phyloP scores from a whole-genome alignment of 495 filamentous ascomycete genomes.

The Chlorociboria aeruginascens region DNA sequence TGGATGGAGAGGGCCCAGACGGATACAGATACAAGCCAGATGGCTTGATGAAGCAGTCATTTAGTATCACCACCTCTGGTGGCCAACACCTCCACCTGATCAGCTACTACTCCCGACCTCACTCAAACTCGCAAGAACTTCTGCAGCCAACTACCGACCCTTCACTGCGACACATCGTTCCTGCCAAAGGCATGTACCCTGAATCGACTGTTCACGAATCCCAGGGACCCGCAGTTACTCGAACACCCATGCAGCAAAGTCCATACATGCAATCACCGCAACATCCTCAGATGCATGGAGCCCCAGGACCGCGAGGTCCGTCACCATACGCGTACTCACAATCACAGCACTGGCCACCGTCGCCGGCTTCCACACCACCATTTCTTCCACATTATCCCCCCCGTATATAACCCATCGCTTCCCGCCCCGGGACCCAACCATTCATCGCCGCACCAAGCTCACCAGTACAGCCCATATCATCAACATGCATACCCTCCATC shows the following conservation, averaged over 20 bases:
- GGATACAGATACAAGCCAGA: conserved; percentile 96
- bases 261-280: conserved; percentile 24
- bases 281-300: conserved; percentile 34
- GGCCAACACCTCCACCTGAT: conserved; percentile 93
- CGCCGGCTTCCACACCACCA: conserved; percentile 35
- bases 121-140: conserved; percentile 52
- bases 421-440: conserved; percentile 14
- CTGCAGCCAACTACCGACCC: conserved; percentile 73
- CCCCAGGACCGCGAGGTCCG: conserved; percentile 23
- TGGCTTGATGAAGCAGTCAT: conserved; percentile 97
- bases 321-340: conserved; percentile 27
- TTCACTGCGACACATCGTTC: conserved; percentile 68
- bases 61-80: conserved; percentile 88
- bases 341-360: conserved; percentile 53
- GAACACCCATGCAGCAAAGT: conserved; percentile 34
- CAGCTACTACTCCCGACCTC: conserved; percentile 82
- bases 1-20: conserved; percentile 79
- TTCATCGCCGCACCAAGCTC: conserved; percentile 10
- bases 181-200: conserved; percentile 87
- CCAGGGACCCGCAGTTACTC: conserved; percentile 33
- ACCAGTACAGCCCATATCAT: conserved; percentile 19
- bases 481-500: conserved; percentile 11
- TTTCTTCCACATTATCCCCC: conserved; percentile 17
- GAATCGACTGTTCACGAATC: conserved; percentile 88
- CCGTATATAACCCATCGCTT: conserved; percentile 12